These are phyloP conservation scores for Marasmius sp. DNA, from an alignment of 1,284 basidiomycete genomes.

Conservation along the genomic window DNA sequence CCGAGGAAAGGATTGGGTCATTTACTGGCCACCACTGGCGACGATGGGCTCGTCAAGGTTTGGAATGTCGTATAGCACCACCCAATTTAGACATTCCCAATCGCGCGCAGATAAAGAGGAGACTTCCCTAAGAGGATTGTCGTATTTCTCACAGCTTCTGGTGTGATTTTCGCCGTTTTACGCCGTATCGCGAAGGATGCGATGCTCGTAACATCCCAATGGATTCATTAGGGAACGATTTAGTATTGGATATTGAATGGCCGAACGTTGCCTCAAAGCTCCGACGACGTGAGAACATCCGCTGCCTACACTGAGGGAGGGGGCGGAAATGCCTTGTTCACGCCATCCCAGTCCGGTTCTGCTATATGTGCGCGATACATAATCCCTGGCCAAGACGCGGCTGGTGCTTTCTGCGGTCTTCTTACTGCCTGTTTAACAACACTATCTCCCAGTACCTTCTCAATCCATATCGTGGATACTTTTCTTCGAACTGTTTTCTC, in stretches of 20 bases:
- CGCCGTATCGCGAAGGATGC: too few relatives aligned
- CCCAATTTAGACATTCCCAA: too few relatives aligned
- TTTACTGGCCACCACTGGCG: slow-evolving; percentile 75
- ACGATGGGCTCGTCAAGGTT: slow-evolving; percentile 73
- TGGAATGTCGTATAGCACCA: slow-evolving; percentile 45
- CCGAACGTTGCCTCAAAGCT: too few relatives aligned
- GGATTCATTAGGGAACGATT: too few relatives aligned
- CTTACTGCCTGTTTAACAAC: not conserved
- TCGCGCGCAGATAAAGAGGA: too few relatives aligned
- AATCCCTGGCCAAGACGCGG: slow-evolving; percentile 4
- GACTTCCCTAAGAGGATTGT: too few relatives aligned
- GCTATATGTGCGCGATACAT: not conserved
- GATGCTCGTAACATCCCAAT: too few relatives aligned
- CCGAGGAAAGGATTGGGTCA: slow-evolving; percentile 57
- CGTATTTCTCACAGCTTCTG: too few relatives aligned
- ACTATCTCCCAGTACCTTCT: slow-evolving; percentile 2
- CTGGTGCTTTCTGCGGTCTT: not conserved
- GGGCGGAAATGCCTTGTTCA: not conserved
- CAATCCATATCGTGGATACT: not conserved
- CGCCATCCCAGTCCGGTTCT: not conserved
- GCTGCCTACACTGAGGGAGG: too few relatives aligned
- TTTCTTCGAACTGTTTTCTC: not conserved
- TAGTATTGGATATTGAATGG: too few relatives aligned
- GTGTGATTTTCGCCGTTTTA: too few relatives aligned
- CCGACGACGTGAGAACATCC: too few relatives aligned